phyloP scores from a whole-genome alignment of 768 basidiomycete genomes.

The Antrodiella citrinella region DNA sequence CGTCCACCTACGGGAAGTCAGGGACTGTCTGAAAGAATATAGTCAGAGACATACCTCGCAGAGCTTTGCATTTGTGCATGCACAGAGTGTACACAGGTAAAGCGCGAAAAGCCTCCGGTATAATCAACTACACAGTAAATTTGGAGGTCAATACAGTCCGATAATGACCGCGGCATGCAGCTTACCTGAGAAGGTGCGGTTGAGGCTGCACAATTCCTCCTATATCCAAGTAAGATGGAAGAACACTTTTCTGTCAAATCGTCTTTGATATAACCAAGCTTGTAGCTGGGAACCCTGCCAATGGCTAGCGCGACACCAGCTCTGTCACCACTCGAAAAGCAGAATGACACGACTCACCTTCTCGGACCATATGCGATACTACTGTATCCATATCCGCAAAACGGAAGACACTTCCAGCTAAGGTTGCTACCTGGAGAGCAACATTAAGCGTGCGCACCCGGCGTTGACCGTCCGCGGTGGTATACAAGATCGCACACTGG shows the following conservation, averaged over 20 bases:
- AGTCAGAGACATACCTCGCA: slow-evolving; percentile 61
- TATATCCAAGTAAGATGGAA: slow-evolving; percentile 74
- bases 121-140: slow-evolving; percentile 90
- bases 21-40: neutral
- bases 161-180: too few species aligned
- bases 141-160: too few species aligned
- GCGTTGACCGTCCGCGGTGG: slow-evolving; percentile 65
- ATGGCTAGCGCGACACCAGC: slow-evolving; percentile 46
- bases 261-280: slow-evolving; percentile 72
- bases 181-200: slow-evolving; percentile 70
- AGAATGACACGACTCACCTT: slow-evolving; percentile 39
- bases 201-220: slow-evolving; percentile 79
- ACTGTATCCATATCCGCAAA: slow-evolving; percentile 87
- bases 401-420: slow-evolving; percentile 90
- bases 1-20: slow-evolving; percentile 50
- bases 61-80: slow-evolving; percentile 80
- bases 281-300: slow-evolving; percentile 46
- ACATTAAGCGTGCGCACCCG: slow-evolving; percentile 82
- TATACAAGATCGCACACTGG: slow-evolving; percentile 87
- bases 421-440: slow-evolving; percentile 67
- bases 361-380: slow-evolving; percentile 64
- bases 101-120: slow-evolving; percentile 88
- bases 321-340: neutral
- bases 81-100: slow-evolving; percentile 77
- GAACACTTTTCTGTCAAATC: slow-evolving; percentile 80